Base-by-base conservation (phyloP, 2,329 filamentous ascomycete species). In the Fusarium oligoseptatum region DNA sequence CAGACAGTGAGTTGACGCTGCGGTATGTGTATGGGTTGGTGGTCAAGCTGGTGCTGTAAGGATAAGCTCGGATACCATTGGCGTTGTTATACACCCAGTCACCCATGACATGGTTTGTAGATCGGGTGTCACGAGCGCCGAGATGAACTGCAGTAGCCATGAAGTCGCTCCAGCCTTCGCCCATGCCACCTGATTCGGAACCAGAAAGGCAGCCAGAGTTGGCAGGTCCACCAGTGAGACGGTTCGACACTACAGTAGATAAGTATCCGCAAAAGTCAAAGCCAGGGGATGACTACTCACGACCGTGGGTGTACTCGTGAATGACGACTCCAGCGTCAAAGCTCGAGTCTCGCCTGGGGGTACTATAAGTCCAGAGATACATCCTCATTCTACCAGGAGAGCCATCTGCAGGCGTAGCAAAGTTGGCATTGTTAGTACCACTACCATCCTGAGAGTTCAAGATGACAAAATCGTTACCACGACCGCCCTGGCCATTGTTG, bases 251-350 rank as follows among this genome's bases (percentile, higher is more conserved):
- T 81, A n/a, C 1, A 55, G 3, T 2, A 6, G n/a, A 63, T 76
- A 10, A 77, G 71, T 32, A 43, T 57, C 4, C 20, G 15, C 34
- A 3, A 1, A 4, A 24, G 3, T 10, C 6, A 50, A 24, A 83
- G 68, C 5, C 2, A 24, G 27, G 7, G n/a, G 6, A 20, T 6
- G 17, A 15, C 36, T 56, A 81, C 83, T 81, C 75, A 85, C 83
- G 67, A 29, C 86, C 87, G 80, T 90, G 88, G 1, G 85, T 88
- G 77, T 87, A 90, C 77, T 90, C 88, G 82, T 92, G 90, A 70
- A 92, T 87, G 24, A 92, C 84, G 20, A 92, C 88, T 66, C 88
- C 87, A 7, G 88, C 86, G 57, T 92, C 89, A 72, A 92, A 91
- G n/a, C 85, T 81, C 67, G 85, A 86, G 79, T 91, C 89, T 8